Conservation (phyloP, 805 yeast genomes). For the Saccharomycopsis malanga region DNA sequence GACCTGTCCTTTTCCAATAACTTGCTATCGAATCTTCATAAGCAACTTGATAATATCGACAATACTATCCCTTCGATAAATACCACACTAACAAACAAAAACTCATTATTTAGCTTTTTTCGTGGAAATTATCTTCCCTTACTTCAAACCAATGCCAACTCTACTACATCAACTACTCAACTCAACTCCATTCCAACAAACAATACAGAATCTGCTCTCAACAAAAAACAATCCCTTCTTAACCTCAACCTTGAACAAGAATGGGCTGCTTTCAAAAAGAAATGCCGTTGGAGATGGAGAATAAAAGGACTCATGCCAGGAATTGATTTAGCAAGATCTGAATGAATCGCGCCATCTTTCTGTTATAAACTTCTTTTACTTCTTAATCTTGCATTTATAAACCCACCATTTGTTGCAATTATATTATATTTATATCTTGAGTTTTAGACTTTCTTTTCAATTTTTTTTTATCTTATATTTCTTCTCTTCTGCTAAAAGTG, state of each 20-base stretch:
- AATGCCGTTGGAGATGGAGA: slow-evolving; percentile 48
- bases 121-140: no score
- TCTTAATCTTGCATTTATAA: no score
- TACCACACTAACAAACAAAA: no score
- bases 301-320: slow-evolving; percentile 38
- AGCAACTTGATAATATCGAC: slow-evolving; percentile 25
- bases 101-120: no score
- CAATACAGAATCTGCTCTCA: neutral
- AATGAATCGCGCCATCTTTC: no score
- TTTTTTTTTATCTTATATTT: no score
- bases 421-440: no score
- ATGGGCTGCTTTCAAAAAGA: slow-evolving; percentile 30
- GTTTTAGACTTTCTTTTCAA: no score
- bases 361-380: no score
- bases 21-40: slow-evolving; percentile 28
- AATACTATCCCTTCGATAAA: no score
- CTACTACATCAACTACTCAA: neutral
- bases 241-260: slow-evolving; percentile 14
- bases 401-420: no score
- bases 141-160: neutral
- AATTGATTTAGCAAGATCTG: neutral
- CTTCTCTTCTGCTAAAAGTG: no score
- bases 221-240: neutral
- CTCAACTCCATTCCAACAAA: neutral
- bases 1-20: slow-evolving; percentile 28